Conservation (phyloP, 768 basidiomycete genomes). For the Chalciporus pseudorubinellus region DNA sequence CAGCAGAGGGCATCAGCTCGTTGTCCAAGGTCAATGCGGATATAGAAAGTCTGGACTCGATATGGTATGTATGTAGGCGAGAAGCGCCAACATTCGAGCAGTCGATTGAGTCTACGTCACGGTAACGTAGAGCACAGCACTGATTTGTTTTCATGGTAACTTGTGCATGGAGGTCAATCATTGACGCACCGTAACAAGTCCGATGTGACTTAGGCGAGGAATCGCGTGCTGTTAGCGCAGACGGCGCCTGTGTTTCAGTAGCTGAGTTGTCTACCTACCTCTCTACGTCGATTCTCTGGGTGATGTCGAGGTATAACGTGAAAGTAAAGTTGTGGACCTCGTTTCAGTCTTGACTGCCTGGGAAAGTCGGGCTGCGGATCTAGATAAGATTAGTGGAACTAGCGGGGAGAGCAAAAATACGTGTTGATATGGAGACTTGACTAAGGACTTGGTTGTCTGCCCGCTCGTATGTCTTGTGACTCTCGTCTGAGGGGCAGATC, state of each 20-base stretch:
- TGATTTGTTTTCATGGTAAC: slow-evolving; percentile 26
- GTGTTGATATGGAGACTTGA: slow-evolving; percentile 24
- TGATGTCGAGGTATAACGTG: too few relatives aligned
- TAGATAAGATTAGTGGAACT: background rate
- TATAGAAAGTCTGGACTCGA: too few relatives aligned
- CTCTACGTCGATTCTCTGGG: too few relatives aligned
- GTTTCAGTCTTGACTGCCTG: background rate
- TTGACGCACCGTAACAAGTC: slow-evolving; percentile 4
- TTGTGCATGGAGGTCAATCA: background rate
- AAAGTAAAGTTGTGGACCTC: too few relatives aligned
- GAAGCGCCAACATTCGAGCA: background rate
- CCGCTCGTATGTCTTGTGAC: background rate
- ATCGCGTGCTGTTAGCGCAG: too few relatives aligned
- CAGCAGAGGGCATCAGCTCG: too few relatives aligned
- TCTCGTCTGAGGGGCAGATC: background rate
- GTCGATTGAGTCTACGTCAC: background rate
- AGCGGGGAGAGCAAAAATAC: background rate
- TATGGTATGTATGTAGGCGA: too few relatives aligned
- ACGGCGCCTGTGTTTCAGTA: too few relatives aligned
- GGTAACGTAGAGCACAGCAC: slow-evolving; percentile 12
- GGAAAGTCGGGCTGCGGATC: background rate
- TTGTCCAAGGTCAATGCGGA: background rate
- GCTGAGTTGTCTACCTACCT: too few relatives aligned
- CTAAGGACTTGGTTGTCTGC: background rate
- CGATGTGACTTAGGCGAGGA: background rate